Evolutionary conservation across 2,329 filamentous ascomycete genomes (phyloP).

Genomic region (Aspergillus arachidicola): DNA sequence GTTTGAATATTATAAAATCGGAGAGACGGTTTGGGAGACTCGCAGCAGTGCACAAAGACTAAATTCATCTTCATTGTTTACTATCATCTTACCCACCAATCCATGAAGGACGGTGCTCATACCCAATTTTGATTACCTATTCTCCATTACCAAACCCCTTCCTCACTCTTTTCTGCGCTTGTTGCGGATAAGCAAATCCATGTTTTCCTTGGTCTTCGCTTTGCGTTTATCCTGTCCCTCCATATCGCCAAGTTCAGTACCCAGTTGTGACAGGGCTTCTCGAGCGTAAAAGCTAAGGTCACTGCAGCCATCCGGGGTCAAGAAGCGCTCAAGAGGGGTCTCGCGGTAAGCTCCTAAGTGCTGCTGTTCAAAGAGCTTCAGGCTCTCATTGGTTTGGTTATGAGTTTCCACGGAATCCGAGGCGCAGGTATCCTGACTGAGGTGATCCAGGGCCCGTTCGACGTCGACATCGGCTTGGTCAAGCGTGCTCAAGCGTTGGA

Average conservation of each 20-base stretch:
- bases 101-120: not conserved
- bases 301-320: constrained; percentile 23
- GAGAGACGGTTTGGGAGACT: not conserved
- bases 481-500: not conserved
- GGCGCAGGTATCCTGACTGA: not conserved
- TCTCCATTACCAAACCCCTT: not conserved
- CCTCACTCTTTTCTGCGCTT: not conserved
- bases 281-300: constrained; percentile 22
- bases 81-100: not conserved
- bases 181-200: constrained; percentile 7
- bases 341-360: constrained; percentile 12
- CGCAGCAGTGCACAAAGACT: not conserved
- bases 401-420: not conserved
- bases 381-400: not conserved
- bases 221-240: constrained; percentile 19
- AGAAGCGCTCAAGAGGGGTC: constrained; percentile 28
- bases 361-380: constrained; percentile 18
- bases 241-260: constrained; percentile 18
- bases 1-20: not conserved
- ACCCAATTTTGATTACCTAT: not conserved
- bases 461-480: constrained; percentile 2
- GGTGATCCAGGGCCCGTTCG: constrained; percentile 12
- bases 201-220: constrained; percentile 15
- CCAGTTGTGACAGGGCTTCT: constrained; percentile 18
- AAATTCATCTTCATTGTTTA: not conserved